Base-by-base conservation (phyloP, 441 rosid genomes). In the Hypseocharis bilobata region DNA sequence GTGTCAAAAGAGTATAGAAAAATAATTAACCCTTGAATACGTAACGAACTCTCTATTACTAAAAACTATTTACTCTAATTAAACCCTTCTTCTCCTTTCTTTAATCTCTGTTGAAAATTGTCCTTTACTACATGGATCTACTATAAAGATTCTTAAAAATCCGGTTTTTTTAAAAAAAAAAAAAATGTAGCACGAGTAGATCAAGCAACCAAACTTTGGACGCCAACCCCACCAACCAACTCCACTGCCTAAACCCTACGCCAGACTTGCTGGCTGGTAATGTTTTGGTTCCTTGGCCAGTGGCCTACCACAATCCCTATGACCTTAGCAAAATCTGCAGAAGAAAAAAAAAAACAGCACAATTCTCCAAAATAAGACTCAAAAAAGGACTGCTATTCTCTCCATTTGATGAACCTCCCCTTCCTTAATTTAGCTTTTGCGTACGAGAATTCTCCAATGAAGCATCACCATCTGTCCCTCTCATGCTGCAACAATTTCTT, bases 201-300 rank as follows among this genome's bases (percentile, higher is more conserved):
- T 72, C 62, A 79, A 73, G 74, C 42, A 72, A 73, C 59, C 66
- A 51, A 63, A 68, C 11, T 58, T 62, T 72, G 85, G 81, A 83
- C 63, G 84, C 82, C 80, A 73, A 79, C 80, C 73, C 70, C 69
- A 72, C 76, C 85, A 61, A 79, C 85, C 80, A 51, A 79, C 47
- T 32, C 30, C 16, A 4, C 26, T 27, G 49, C 70, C 69, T 57
- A 5, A n/a, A 5, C 19, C 16, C 19, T 69, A 65, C 77, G 59
- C 68, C 63, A 66, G 17, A 44, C 42, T 69, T 58, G 27, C 47
- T 73, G 71, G 73, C 80, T 67, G 80, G 77, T 82, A 63, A 77
- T 20, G 74, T 73, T 71, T 71, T 71, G 83, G 79, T 77, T 65
- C 52, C 30, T 23, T 26, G 55, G 74, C 82, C 51, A 79, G 85